A percentile compares a stretch with the other conserved stretches of the same genome.
phyloP scores from a whole-genome alignment of 2,329 filamentous ascomycete species.

The Huntiella savannae region DNA sequence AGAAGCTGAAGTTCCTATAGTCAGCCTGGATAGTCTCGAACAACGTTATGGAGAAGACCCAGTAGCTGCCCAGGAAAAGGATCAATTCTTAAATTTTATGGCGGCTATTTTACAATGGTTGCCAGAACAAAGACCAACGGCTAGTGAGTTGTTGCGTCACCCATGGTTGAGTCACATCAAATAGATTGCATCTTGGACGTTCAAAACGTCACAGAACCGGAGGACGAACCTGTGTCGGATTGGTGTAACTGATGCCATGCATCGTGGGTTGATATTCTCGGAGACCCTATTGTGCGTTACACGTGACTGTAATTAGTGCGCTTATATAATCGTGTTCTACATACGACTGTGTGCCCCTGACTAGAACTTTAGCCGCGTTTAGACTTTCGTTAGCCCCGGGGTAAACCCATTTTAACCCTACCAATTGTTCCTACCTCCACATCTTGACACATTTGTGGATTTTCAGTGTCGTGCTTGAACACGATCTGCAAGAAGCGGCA shows the following conservation, averaged over 20 bases:
- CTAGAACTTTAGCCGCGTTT: too few species aligned
- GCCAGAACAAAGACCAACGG: constrained; percentile 7
- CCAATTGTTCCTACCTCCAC: too few species aligned
- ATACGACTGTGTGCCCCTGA: neutral
- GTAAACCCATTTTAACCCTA: too few species aligned
- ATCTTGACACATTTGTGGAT: too few species aligned
- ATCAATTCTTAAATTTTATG: constrained; percentile 8
- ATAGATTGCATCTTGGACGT: neutral
- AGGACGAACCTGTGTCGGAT: too few species aligned
- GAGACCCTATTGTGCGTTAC: too few species aligned
- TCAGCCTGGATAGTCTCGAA: constrained; percentile 7
- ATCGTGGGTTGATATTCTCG: neutral
- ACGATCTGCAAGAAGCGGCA: too few species aligned
- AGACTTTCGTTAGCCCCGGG: too few species aligned
- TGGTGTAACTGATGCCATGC: neutral
- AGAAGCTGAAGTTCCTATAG: constrained; percentile 8
- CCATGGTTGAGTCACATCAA: constrained; percentile 1
- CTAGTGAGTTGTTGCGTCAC: constrained; percentile 5
- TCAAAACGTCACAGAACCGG: too few species aligned
- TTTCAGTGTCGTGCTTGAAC: too few species aligned
- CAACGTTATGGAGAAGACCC: constrained; percentile 1
- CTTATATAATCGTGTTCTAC: neutral
- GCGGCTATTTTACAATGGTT: constrained; percentile 8
- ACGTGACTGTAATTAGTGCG: neutral
- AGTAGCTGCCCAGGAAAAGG: neutral